Percentiles rank a stretch among this genome's conserved stretches.
Evolutionary conservation across 2,329 filamentous ascomycete genomes (phyloP).

Genomic region (Fusarium stilboides): DNA sequence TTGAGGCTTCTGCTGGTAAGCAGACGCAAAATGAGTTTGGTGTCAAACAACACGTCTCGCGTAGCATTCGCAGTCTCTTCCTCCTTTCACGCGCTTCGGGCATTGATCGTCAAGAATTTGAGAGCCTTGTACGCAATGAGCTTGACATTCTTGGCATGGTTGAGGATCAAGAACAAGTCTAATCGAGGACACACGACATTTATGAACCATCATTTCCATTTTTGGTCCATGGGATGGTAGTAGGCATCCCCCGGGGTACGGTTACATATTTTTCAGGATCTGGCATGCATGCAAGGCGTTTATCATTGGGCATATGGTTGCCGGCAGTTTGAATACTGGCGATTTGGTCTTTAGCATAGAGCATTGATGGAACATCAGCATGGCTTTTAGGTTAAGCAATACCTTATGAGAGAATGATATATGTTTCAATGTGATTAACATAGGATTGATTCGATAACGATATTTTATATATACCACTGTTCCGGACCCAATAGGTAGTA

Average conservation of each 20-base stretch:
- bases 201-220: background rate
- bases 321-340: conserved; percentile 6
- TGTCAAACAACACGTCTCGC: conserved; percentile 84
- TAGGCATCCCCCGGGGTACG: background rate
- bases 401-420: conserved; percentile 37
- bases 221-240: conserved; percentile 10
- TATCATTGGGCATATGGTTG: conserved; percentile 33
- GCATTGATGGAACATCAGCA: conserved; percentile 20
- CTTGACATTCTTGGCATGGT: conserved; percentile 79
- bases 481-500: no score
- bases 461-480: no score
- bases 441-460: background rate
- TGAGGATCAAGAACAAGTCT: conserved; percentile 66
- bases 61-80: conserved; percentile 83
- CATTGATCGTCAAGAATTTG: conserved; percentile 83
- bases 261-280: conserved; percentile 20
- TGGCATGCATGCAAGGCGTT: conserved; percentile 47
- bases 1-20: conserved; percentile 69
- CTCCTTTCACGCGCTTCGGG: conserved; percentile 78
- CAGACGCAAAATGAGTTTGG: conserved; percentile 78
- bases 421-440: conserved; percentile 12
- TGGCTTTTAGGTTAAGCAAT: conserved; percentile 8
- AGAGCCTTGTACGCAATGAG: conserved; percentile 78
- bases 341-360: conserved; percentile 5
- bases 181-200: background rate